Conservation (phyloP, 805 yeast species). For the Candida parachauliodes region DNA sequence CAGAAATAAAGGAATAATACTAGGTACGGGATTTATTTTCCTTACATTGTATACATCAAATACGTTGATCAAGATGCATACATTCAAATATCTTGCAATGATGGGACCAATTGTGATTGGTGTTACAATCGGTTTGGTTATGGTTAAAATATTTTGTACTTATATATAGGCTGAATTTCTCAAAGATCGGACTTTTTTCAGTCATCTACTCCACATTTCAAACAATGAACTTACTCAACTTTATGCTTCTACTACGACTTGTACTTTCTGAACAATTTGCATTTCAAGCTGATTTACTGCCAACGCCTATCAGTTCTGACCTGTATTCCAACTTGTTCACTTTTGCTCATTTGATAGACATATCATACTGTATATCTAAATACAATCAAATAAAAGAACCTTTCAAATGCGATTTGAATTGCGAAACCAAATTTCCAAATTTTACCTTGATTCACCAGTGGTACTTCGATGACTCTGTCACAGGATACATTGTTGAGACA, state of each 20-base stretch:
- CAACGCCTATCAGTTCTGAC: slow-evolving; percentile 14
- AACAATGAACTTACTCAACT: neutral
- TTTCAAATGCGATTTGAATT: slow-evolving; percentile 35
- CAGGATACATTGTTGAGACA: slow-evolving; percentile 39
- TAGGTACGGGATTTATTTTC: neutral
- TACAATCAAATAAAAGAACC: slow-evolving; percentile 29
- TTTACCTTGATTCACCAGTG: slow-evolving; percentile 38
- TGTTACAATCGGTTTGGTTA: slow-evolving; percentile 3
- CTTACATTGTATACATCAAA: no score
- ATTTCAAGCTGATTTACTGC: neutral
- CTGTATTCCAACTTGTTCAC: slow-evolving; percentile 29
- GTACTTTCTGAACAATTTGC: neutral
- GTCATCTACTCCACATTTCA: slow-evolving; percentile 1
- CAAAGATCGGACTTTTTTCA: slow-evolving; percentile 4
- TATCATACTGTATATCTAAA: slow-evolving; percentile 38
- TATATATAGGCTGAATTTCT: neutral
- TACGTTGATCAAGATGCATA: no score
- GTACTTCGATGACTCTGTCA: slow-evolving; percentile 34
- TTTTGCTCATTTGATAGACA: slow-evolving; percentile 41
- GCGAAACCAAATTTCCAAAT: slow-evolving; percentile 33
- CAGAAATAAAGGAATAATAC: no score
- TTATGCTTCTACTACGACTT: neutral
- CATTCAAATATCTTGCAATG: neutral
- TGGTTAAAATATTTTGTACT: neutral
- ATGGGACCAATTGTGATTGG: neutral